phyloP scores from a whole-genome alignment of 257 asterid species.

The Capsicum pubescens region DNA sequence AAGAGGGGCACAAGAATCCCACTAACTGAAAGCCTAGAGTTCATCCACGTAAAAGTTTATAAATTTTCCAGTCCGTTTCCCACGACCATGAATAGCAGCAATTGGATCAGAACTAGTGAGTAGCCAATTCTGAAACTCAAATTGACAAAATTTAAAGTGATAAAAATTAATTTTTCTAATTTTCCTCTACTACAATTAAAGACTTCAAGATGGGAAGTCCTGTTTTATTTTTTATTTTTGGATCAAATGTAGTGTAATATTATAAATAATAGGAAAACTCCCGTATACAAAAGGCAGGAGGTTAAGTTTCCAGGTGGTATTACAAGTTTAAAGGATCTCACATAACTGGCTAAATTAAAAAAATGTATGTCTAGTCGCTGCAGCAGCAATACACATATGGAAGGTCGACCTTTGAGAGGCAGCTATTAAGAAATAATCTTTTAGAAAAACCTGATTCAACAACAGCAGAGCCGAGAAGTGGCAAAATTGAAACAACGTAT shows the following conservation, averaged over 20 bases:
- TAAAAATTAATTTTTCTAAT: not conserved
- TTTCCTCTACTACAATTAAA: not conserved
- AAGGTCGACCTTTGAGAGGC: not conserved
- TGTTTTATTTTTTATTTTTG: not conserved
- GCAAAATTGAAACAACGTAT: no score
- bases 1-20: slow-evolving; percentile 25
- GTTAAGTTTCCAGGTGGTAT: not conserved
- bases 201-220: not conserved
- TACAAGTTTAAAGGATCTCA: not conserved
- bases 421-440: not conserved
- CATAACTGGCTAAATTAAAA: not conserved
- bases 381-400: not conserved
- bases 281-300: not conserved
- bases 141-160: slow-evolving; percentile 12
- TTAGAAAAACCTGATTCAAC: no score
- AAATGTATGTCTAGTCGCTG: not conserved
- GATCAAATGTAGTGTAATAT: not conserved
- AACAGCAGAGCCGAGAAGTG: no score
- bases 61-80: no score
- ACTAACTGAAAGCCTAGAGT: slow-evolving; percentile 1
- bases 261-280: not conserved
- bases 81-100: slow-evolving; percentile 38
- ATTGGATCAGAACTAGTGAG: slow-evolving; percentile 97
- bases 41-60: slow-evolving; percentile 3
- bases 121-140: slow-evolving; percentile 76